A percentile compares a stretch with the other conserved stretches of the same genome.
Evolutionary conservation across 441 rosid genomes (phyloP).

Genomic region (Populus hybrid): DNA sequence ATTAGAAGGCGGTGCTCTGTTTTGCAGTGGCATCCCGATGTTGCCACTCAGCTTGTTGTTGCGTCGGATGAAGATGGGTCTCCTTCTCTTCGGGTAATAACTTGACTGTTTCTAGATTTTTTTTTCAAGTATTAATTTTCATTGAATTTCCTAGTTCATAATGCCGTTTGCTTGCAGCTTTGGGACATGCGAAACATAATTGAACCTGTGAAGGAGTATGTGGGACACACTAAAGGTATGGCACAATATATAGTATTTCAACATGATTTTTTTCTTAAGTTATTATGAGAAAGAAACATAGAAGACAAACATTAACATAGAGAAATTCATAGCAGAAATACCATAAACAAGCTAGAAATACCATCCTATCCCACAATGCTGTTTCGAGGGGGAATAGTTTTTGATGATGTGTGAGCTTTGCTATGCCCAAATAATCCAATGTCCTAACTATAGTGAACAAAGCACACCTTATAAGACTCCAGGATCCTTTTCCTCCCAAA

Average conservation of each 20-base stretch:
- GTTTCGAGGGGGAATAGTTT: not conserved
- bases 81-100: slow-evolving; percentile 73
- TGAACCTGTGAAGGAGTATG: slow-evolving; percentile 85
- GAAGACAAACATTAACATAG: not conserved
- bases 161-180: slow-evolving; percentile 53
- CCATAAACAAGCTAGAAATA: too few species aligned
- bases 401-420: not conserved
- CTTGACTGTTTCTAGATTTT: slow-evolving; percentile 5
- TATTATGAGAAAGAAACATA: not conserved
- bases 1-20: slow-evolving; percentile 91
- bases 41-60: slow-evolving; percentile 95
- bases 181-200: slow-evolving; percentile 97
- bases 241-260: not conserved
- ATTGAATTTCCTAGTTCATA: slow-evolving; percentile 5
- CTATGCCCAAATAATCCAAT: not conserved
- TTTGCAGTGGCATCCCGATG: slow-evolving; percentile 99
- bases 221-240: slow-evolving; percentile 90
- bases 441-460: not conserved
- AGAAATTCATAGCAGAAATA: not conserved
- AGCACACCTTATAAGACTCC: not conserved
- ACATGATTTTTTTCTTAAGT: not conserved
- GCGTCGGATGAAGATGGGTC: slow-evolving; percentile 95
- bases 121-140: slow-evolving; percentile 1
- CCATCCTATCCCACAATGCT: not conserved
- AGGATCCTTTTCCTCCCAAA: not conserved